phyloP scores from a whole-genome alignment of 2,329 filamentous ascomycete genomes.

The Laburnicola sp. region DNA sequence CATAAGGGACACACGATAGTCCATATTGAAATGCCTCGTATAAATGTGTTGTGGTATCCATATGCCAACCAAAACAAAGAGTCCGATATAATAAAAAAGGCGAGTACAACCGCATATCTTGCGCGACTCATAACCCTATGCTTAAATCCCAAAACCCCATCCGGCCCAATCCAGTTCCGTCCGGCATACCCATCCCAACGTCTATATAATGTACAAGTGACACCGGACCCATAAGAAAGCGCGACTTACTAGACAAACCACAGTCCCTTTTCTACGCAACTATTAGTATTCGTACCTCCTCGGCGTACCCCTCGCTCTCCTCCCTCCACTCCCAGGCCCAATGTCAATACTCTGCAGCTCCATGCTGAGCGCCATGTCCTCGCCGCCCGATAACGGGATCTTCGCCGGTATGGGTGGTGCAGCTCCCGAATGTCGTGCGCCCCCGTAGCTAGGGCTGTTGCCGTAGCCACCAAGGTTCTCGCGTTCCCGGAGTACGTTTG shows the following conservation, averaged over 20 bases:
- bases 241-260: conserved; percentile 7
- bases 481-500: conserved; percentile 40
- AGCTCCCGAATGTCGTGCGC: conserved; percentile 27
- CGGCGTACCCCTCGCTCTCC: conserved; percentile 20
- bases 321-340: conserved; percentile 37
- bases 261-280: background rate
- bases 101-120: no score
- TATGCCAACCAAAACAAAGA: no score
- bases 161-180: no score
- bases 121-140: no score
- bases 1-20: no score
- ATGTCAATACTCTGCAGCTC: conserved; percentile 64
- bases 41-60: no score
- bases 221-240: background rate
- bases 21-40: no score
- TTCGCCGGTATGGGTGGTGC: conserved; percentile 71
- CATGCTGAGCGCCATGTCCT: conserved; percentile 64
- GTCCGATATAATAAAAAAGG: no score
- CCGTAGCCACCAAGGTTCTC: conserved; percentile 40
- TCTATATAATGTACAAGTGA: conserved; percentile 5
- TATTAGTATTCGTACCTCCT: conserved; percentile 5
- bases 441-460: conserved; percentile 30
- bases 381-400: conserved; percentile 55
- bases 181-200: background rate
- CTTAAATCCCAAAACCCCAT: no score